Percentiles rank a stretch among this genome's conserved stretches.
Evolutionary conservation across 371 early-diverging fungal species (phyloP).

Genomic region (Fennellomyces sp.): DNA sequence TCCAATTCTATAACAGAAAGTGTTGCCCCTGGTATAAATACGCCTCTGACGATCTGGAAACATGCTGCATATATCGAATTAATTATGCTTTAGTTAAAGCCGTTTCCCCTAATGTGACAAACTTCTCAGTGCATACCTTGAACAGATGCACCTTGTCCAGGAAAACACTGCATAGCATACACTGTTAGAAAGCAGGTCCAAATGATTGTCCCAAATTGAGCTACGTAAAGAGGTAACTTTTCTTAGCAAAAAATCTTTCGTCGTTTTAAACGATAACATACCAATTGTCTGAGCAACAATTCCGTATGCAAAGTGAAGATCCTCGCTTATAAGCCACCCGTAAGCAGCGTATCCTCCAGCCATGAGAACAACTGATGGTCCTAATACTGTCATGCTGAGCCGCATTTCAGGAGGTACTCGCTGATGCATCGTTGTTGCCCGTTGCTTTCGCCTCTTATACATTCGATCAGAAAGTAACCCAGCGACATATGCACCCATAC

Average conservation of each 20-base stretch:
- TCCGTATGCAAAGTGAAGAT: conserved; percentile 42
- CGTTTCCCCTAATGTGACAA: too few species aligned
- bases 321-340: conserved; percentile 42
- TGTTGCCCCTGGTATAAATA: too few species aligned
- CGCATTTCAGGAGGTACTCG: conserved; percentile 38
- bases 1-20: too few species aligned
- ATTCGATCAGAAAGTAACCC: conserved; percentile 32
- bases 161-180: background rate
- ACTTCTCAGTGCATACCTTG: too few species aligned
- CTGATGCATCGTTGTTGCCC: conserved; percentile 18
- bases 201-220: background rate
- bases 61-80: too few species aligned
- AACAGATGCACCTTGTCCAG: background rate
- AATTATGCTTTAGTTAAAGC: too few species aligned
- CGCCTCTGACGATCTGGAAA: too few species aligned
- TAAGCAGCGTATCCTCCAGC: conserved; percentile 25
- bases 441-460: conserved; percentile 14
- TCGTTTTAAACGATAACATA: too few species aligned
- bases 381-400: conserved; percentile 23
- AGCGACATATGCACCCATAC: background rate
- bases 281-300: conserved; percentile 36
- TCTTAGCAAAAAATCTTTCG: too few species aligned
- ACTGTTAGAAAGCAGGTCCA: background rate
- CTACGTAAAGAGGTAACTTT: background rate
- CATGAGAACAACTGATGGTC: conserved; percentile 14